A percentile compares a stretch with the other conserved stretches of the same genome.
Evolutionary conservation across 306 rosid species (phyloP).

Genomic region (Phaseolus lunatus): DNA sequence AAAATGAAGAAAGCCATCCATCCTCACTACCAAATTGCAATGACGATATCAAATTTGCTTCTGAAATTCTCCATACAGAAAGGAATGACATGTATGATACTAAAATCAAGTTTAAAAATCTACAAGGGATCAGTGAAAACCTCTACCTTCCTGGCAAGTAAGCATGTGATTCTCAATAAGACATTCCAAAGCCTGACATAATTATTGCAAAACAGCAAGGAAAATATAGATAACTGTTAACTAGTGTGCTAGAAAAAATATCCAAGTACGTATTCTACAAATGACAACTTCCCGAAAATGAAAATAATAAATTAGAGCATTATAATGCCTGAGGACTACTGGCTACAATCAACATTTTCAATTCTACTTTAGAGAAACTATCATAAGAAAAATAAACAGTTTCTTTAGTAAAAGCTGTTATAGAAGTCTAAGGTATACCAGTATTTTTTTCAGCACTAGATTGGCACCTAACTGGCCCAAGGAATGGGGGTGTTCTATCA

Average conservation of each 20-base stretch:
- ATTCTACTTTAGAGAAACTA: conserved; percentile 33
- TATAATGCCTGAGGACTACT: conserved; percentile 18
- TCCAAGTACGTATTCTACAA: conserved; percentile 4
- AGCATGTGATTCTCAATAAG: conserved; percentile 97
- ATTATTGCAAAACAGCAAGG: conserved; percentile 40
- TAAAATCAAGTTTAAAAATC: conserved; percentile 36
- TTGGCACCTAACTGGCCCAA: background rate
- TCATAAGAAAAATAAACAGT: conserved; percentile 11
- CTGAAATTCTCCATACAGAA: conserved; percentile 59
- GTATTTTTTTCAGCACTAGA: background rate
- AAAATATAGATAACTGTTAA: conserved; percentile 29
- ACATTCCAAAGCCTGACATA: conserved; percentile 91
- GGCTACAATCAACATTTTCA: background rate
- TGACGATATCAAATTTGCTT: conserved; percentile 79
- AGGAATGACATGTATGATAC: conserved; percentile 32
- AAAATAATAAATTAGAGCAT: background rate
- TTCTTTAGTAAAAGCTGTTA: background rate
- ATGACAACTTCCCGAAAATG: background rate
- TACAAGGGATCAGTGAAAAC: conserved; percentile 22
- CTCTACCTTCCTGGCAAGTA: conserved; percentile 84
- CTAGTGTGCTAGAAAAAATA: conserved; percentile 10
- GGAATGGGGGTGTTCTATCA: background rate
- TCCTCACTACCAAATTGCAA: conserved; percentile 89
- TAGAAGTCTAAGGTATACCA: conserved; percentile 13
- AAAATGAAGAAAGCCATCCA: conserved; percentile 94